Conservation (phyloP, 371 early-diverging fungal genomes). For the Rhizopus sp. region DNA sequence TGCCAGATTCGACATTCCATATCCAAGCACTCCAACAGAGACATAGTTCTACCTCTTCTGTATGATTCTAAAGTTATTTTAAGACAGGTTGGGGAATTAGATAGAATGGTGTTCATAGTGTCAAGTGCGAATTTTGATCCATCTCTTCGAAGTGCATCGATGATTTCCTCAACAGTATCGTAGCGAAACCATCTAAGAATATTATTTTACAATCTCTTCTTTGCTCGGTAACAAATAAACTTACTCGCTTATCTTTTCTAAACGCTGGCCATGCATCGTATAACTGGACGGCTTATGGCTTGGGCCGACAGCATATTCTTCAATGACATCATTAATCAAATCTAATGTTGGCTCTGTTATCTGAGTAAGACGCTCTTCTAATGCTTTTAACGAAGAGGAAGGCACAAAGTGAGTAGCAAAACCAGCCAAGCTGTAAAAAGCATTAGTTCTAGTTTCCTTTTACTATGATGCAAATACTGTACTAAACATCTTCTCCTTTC, state of each 20-base stretch:
- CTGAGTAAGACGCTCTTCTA: slow-evolving; percentile 77
- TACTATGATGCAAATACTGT: slow-evolving; percentile 52
- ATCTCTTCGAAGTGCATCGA: slow-evolving; percentile 54
- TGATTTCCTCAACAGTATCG: slow-evolving; percentile 76
- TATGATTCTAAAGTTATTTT: slow-evolving; percentile 80
- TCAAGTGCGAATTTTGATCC: slow-evolving; percentile 63
- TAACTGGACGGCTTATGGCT: slow-evolving; percentile 15
- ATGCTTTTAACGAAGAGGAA: slow-evolving; percentile 68
- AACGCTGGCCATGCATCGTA: slow-evolving; percentile 18
- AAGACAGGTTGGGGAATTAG: slow-evolving; percentile 78
- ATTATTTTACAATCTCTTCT: slow-evolving; percentile 25
- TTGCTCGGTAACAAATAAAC: not conserved
- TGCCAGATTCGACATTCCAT: slow-evolving; percentile 78
- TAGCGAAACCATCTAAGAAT: slow-evolving; percentile 68
- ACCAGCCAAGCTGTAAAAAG: slow-evolving; percentile 60
- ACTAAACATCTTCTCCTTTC: slow-evolving; percentile 69
- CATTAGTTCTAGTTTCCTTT: slow-evolving; percentile 13
- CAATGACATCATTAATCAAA: slow-evolving; percentile 79
- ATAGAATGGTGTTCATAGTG: slow-evolving; percentile 61
- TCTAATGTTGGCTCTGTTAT: slow-evolving; percentile 70
- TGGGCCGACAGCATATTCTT: slow-evolving; percentile 73
- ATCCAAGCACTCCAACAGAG: slow-evolving; percentile 46
- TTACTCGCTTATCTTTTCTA: slow-evolving; percentile 31
- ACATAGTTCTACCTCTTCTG: slow-evolving; percentile 60
- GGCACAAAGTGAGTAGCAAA: slow-evolving; percentile 94